Conservation (phyloP, 108 stramenopile species). For the Cylindrotheca fusiformis region DNA sequence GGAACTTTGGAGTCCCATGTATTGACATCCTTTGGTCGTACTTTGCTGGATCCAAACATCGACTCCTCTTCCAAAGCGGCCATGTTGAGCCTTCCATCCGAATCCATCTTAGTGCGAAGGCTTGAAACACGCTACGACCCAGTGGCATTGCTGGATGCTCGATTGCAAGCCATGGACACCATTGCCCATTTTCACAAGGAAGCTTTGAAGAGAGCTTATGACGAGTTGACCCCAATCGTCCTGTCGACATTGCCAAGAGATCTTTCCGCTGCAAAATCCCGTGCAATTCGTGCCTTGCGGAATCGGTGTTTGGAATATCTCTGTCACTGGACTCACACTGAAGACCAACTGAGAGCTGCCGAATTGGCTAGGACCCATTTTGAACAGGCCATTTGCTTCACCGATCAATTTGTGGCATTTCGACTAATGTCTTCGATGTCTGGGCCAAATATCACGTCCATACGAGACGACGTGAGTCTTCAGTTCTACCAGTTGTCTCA, state of each 20-base stretch:
- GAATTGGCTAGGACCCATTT: conserved; percentile 64
- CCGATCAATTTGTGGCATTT: conserved; percentile 88
- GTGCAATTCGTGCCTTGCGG: conserved; percentile 69
- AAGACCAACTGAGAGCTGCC: conserved; percentile 55
- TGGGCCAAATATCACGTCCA: conserved; percentile 47
- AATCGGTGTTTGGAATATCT: conserved; percentile 80
- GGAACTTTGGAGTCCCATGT: conserved; percentile 39
- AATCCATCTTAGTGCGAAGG: conserved; percentile 63
- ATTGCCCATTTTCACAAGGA: conserved; percentile 60
- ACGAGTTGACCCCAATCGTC: conserved; percentile 57
- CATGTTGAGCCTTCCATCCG: conserved; percentile 73
- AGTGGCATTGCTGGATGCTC: conserved; percentile 59
- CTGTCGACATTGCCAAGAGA: conserved; percentile 44
- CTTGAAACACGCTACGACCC: conserved; percentile 70
- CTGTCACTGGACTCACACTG: conserved; percentile 49
- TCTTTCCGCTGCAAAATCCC: conserved; percentile 51
- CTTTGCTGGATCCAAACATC: conserved; percentile 35
- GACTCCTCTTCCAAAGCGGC: conserved; percentile 75
- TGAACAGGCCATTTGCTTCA: conserved; percentile 80
- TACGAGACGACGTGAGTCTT: conserved; percentile 59
- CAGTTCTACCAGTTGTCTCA: conserved; percentile 12
- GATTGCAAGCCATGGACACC: conserved; percentile 50
- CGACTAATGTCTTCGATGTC: conserved; percentile 64
- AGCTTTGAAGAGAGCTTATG: conserved; percentile 59
- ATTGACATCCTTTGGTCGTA: conserved; percentile 52